Percentiles rank a stretch among this genome's conserved stretches.
Conservation (phyloP, 306 rosid genomes). For the Vicia sativa region DNA sequence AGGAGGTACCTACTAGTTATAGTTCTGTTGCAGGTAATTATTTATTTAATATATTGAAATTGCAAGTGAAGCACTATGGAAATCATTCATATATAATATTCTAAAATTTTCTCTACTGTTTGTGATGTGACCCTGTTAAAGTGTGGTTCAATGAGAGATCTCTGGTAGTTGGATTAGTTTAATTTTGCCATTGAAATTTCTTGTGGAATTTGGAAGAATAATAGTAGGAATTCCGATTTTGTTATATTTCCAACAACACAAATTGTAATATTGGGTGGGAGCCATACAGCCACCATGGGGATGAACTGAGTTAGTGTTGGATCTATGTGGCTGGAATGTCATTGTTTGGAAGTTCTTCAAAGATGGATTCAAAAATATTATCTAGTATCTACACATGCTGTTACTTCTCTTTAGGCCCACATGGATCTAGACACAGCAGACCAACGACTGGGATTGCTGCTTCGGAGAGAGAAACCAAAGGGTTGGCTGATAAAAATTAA, state of each 20-base stretch:
- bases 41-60: constrained; percentile 58
- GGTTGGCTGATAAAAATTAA: constrained; percentile 9
- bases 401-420: neutral
- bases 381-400: neutral
- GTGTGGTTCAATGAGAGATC: constrained; percentile 34
- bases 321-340: constrained; percentile 19
- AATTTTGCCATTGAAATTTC: constrained; percentile 3
- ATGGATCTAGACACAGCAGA: constrained; percentile 9
- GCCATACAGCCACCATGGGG: neutral
- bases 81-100: constrained; percentile 45
- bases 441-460: neutral
- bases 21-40: constrained; percentile 96
- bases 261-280: neutral
- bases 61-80: constrained; percentile 63
- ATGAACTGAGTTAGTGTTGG: constrained; percentile 11
- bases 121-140: constrained; percentile 34
- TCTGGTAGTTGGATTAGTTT: constrained; percentile 22
- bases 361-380: constrained; percentile 12
- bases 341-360: neutral
- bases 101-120: constrained; percentile 31
- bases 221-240: constrained; percentile 1
- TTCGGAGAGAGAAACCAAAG: constrained; percentile 11
- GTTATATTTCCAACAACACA: constrained; percentile 16
- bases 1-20: constrained; percentile 99
- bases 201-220: constrained; percentile 1